Base-by-base conservation (phyloP, 163 green algal genomes). In the Prototheca wickerhamii region DNA sequence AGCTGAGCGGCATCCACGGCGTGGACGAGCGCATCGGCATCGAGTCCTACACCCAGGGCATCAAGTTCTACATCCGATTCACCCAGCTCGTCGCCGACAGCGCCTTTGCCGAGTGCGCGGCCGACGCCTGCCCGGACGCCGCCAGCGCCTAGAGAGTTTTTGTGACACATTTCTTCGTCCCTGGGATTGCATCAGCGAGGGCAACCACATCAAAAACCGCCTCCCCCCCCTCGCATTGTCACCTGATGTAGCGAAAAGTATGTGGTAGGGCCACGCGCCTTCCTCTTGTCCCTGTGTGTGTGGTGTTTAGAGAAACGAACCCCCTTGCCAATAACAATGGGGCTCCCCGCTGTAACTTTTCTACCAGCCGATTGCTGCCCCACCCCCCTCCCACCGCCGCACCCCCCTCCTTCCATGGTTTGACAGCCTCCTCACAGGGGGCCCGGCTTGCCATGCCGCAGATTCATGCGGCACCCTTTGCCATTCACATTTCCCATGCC, bases 1-100 rank as follows among this genome's bases (percentile, higher is more conserved):
- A 72, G 46, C 15, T 73, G 12, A 15, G 8, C 17, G 57, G 42
- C 20, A 31, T 78, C 2, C 72, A 78, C 59, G 72, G 72, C 28
- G 51, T 78, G 30, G 67, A 78, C 53, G 72, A 78, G 42, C 61
- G 67, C 29, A 66, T 76, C 18, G 7, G 34, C 25, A 35, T 21
- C 34, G 37, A 25, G 49, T 66, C 8, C 25, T 71, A 58, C 32
- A 31, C 69, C 3, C 23, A 67, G 12, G 71, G 61, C 21, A 65
- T 78, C 30, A 20, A 50, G 25, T 78, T 72, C 43, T 74, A 71
- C 34, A 21, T 44, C 3, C 40, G 60, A 4, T 56, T 73, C 28
- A 64, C 70, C 3, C 30, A 76, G 64, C 62, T 61, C 37, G 50
- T 58, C 8, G 35, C 64, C 1, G 30, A 18, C 15, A 23, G 40